phyloP scores from a whole-genome alignment of 1,284 basidiomycete species.

The Fomitopsis palustris region DNA sequence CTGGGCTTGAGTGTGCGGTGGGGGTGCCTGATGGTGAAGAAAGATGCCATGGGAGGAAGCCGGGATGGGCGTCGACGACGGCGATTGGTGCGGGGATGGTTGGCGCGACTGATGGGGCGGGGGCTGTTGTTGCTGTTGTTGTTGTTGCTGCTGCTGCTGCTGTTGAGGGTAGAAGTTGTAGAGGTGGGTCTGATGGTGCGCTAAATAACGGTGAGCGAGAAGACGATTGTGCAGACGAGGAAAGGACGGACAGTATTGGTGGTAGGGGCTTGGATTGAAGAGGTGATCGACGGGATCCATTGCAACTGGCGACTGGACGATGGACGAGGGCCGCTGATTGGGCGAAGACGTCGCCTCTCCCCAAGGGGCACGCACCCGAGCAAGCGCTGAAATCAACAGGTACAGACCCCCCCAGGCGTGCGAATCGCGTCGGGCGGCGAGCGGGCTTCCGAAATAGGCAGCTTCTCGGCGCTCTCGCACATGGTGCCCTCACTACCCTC shows the following conservation, averaged over 20 bases:
- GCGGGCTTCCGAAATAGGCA: too few species aligned
- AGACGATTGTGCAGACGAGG: neutral
- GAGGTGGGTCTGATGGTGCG: conserved; percentile 25
- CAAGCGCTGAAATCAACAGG: too few species aligned
- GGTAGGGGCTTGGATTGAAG: conserved; percentile 54
- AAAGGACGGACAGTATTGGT: conserved; percentile 38
- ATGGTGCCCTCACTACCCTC: too few species aligned
- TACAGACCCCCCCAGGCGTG: too few species aligned
- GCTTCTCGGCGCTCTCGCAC: too few species aligned
- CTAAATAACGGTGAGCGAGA: conserved; percentile 11
- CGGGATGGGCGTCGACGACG: conserved; percentile 21
- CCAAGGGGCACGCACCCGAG: too few species aligned
- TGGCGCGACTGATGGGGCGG: conserved; percentile 22
- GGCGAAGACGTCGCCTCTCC: conserved; percentile 12
- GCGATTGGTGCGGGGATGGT: conserved; percentile 24
- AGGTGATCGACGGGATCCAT: conserved; percentile 63
- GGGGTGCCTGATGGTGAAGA: conserved; percentile 22
- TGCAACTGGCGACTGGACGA: conserved; percentile 34
- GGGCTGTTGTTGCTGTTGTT: conserved; percentile 17
- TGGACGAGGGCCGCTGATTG: conserved; percentile 15
- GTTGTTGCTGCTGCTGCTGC: conserved; percentile 19
- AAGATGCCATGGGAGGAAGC: conserved; percentile 23
- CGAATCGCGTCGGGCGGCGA: too few species aligned
- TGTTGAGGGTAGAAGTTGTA: conserved; percentile 15
- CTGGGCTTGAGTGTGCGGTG: conserved; percentile 13